A percentile compares a stretch with the other conserved stretches of the same genome.
Evolutionary conservation across 2,329 filamentous ascomycete genomes (phyloP).

Genomic region (Pezizomycotina sp.): DNA sequence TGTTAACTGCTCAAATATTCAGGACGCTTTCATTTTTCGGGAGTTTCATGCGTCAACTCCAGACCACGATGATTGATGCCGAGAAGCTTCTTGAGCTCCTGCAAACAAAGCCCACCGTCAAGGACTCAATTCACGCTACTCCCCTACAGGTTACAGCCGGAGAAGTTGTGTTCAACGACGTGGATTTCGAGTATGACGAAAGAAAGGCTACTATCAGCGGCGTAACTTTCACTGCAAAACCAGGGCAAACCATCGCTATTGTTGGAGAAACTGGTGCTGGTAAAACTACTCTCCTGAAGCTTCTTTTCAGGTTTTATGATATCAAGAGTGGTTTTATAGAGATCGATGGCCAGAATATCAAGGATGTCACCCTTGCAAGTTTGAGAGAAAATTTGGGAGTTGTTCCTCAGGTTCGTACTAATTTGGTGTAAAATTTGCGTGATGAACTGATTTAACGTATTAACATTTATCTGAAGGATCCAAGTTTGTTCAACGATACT

Average conservation of each 20-base stretch:
- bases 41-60: constrained; percentile 35
- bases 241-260: constrained; percentile 42
- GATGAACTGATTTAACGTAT: neutral
- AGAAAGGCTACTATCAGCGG: constrained; percentile 37
- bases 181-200: constrained; percentile 40
- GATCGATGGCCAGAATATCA: constrained; percentile 44
- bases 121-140: constrained; percentile 34
- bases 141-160: constrained; percentile 34
- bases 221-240: constrained; percentile 35
- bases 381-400: constrained; percentile 44
- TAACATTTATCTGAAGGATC: constrained; percentile 36
- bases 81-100: constrained; percentile 44
- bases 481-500: constrained; percentile 46
- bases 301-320: constrained; percentile 46
- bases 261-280: constrained; percentile 47
- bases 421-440: neutral
- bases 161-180: constrained; percentile 38
- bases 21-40: constrained; percentile 35
- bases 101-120: constrained; percentile 40
- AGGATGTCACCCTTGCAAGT: constrained; percentile 41
- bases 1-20: constrained; percentile 19
- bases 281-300: constrained; percentile 45
- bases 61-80: constrained; percentile 44
- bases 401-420: constrained; percentile 34
- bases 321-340: constrained; percentile 38